Base-by-base conservation (phyloP, 805 yeast species). In the Cyberlindnera suaveolens region DNA sequence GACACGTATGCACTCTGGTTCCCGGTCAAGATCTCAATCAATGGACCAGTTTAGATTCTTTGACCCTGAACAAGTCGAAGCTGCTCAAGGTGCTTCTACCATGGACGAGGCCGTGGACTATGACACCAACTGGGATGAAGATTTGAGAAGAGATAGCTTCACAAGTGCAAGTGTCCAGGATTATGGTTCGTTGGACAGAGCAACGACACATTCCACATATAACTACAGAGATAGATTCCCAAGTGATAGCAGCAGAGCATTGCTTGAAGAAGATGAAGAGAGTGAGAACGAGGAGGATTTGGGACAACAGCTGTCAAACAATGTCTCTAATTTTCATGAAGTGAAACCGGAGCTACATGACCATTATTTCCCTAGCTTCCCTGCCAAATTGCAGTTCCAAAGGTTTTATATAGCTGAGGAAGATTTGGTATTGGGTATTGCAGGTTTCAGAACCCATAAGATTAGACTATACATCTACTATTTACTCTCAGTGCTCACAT, bases 351-450 rank as follows among this genome's bases (percentile, higher is more conserved):
- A 56, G 3, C 53, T 60, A 34, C 78, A 74, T 48, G 76, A 74
- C 36, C 66, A 65, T 43, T 66, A 68, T 44, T 77, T 65, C 52
- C 67, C 72, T 4, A 45, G 61, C 8, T 65, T 68, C 18, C 56
- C 65, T n/a, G 72, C 85, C 0, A 62, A 51, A 11, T 62, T 72
- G 39, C 67, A 67, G 43, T 74, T 71, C 51, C 99, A 93, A 64
- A 72, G 96, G 44, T 88, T 85, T 62, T 93, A 91, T 62, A 76
- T 93, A 48, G 90, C 96, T 0, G 98, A 93, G 61, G 99, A 93
- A 60, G 99, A 93, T 67, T 68, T 93, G 56, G 91, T 91, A 11
- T 77, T 93, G 46, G 96, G 96, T 48, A 85, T 93, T 48, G 99
- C 97, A 0, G 98, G 98, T 5, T 93, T 86, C 62, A 63, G 63